phyloP scores from a whole-genome alignment of 208 protist species.

The Acanthamoeba lenticulata region DNA sequence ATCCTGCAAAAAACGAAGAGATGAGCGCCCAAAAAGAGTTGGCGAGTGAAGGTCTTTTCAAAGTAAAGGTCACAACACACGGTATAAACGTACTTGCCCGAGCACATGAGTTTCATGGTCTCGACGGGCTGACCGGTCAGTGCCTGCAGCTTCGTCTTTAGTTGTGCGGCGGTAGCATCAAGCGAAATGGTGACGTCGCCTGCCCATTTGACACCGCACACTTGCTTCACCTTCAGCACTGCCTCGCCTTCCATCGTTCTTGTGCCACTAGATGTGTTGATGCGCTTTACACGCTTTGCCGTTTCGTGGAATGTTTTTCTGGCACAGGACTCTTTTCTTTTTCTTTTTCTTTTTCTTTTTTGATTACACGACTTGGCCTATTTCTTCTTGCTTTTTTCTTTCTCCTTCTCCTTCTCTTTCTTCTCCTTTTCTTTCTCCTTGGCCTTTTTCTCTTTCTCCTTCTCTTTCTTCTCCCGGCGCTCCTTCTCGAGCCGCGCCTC shows the following conservation, averaged over 20 bases:
- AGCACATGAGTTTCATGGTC: slow-evolving; percentile 17
- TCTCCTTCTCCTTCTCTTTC: not conserved
- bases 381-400: too few relatives aligned
- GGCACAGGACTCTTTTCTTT: too few relatives aligned
- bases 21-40: too few relatives aligned
- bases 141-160: slow-evolving; percentile 1
- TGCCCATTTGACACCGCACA: slow-evolving; percentile 36
- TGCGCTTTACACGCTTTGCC: too few relatives aligned
- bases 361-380: not conserved
- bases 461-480: not conserved
- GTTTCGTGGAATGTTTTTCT: too few relatives aligned
- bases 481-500: too few relatives aligned
- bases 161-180: not conserved
- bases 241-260: not conserved
- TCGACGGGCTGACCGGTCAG: not conserved
- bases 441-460: not conserved
- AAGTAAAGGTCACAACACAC: too few relatives aligned
- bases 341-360: not conserved
- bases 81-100: slow-evolving; percentile 55
- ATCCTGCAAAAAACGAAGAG: too few relatives aligned
- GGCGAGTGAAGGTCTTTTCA: too few relatives aligned
- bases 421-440: not conserved
- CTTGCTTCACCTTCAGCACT: slow-evolving; percentile 36
- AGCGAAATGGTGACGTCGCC: not conserved
- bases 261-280: too few relatives aligned